Evolutionary conservation across 139 green algal species (phyloP), one percentile per base, ranked within the genome.

Genomic region (Picochlorum sp.): DNA sequence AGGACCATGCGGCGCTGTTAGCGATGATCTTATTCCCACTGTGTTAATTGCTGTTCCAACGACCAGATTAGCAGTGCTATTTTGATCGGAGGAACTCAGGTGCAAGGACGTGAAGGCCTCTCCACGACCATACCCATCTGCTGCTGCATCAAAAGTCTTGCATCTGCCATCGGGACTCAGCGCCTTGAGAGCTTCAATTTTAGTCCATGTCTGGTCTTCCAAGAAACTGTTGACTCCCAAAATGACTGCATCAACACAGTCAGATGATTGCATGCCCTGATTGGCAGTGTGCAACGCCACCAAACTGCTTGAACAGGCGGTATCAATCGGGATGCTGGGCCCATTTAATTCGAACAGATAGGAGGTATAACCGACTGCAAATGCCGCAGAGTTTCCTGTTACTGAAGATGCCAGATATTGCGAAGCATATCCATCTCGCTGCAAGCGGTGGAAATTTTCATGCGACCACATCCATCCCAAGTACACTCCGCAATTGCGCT

Each of bases 1-100:
- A 0, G 84, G 86, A 0, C 87, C 87, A 57, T 92, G 78, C 1
- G 87, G 85, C 2, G 88, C 88, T 4, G 89, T 96, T 9, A 96
- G 69, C 28, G 77, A 79, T 55, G 74, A 87, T 37, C 81, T 89
- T 31, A 85, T 79, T 8, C 89, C 89, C 56, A 95, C 89, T 72
- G 94, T 85, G 70, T 95, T 95, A 10, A 96, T 84, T 55, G 56
- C 6, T 62, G 30, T 54, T 59, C 16, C 56, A 18, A 54, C 7
- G 18, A 54, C 47, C 23, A 41, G 7, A 41, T 9, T 10, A 41
- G 34, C 34, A 41, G 34, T 41, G 34, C 9, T 6, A 41, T 41
- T 41, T 9, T 41, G 34, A 41, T 52, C n/a, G 21, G 41, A 13
- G 28, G 49, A 51, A 37, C 26, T 52, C 9, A 72, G 65, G 15